These are phyloP conservation scores for Colletotrichum sp. DNA, from an alignment of 2,329 filamentous ascomycete genomes.

Conservation along the genomic window DNA sequence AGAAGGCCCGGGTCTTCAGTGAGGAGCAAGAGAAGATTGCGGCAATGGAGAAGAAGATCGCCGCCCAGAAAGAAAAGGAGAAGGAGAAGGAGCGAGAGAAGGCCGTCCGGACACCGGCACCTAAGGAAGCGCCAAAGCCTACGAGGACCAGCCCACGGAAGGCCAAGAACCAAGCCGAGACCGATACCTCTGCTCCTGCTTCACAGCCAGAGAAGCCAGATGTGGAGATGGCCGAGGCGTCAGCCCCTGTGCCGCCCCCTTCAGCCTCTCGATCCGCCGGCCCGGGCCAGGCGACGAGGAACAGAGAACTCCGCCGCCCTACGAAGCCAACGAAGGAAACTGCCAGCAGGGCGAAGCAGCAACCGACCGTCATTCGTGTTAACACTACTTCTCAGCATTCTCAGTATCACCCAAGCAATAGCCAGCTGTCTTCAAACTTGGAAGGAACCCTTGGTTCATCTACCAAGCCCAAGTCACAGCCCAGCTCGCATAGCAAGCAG, in stretches of 20 bases:
- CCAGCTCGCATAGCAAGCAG: conserved; percentile 64
- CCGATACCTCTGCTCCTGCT: conserved; percentile 24
- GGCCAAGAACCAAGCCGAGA: conserved; percentile 40
- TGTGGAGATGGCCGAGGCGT: conserved; percentile 61
- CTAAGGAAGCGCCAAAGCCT: conserved; percentile 48
- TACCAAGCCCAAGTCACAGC: conserved; percentile 67
- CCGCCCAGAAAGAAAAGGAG: conserved; percentile 59
- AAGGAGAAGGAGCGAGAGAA: conserved; percentile 26
- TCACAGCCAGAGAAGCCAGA: conserved; percentile 45
- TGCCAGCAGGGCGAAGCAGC: conserved; percentile 64
- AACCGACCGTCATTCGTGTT: conserved; percentile 75
- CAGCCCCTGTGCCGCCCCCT: conserved; percentile 63
- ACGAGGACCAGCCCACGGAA: conserved; percentile 60
- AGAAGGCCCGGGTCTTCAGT: conserved; percentile 67
- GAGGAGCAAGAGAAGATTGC: conserved; percentile 61
- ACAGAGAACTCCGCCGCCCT: conserved; percentile 62
- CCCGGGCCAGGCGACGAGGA: conserved; percentile 52
- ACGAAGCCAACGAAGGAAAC: conserved; percentile 67
- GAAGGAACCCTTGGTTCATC: conserved; percentile 57
- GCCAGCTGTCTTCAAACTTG: conserved; percentile 60
- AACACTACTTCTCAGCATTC: conserved; percentile 69
- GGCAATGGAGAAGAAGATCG: conserved; percentile 57
- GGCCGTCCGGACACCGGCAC: conserved; percentile 30
- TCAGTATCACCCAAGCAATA: conserved; percentile 65
- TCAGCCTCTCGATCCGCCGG: conserved; percentile 59